phyloP scores from a whole-genome alignment of 805 yeast genomes.

The Candida namnaoensis region DNA sequence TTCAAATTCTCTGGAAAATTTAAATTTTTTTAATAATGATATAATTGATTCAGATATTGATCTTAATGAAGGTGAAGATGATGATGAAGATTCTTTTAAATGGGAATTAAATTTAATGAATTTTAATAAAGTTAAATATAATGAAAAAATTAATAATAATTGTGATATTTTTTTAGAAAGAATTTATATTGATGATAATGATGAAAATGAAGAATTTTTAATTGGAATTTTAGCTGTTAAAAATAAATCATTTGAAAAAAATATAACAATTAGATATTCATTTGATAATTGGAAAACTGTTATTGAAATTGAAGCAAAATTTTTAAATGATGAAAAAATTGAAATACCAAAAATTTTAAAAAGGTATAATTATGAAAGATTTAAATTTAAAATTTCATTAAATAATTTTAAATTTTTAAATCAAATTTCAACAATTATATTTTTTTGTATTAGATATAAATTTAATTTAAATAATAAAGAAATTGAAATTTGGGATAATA shows the following conservation, averaged over 20 bases:
- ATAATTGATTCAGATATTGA: conserved; percentile 16
- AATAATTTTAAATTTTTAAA: conserved; percentile 18
- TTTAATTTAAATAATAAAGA: conserved; percentile 35
- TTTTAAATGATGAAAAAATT: conserved; percentile 36
- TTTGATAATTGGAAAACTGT: conserved; percentile 74
- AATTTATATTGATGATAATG: conserved; percentile 38
- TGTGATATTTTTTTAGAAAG: conserved; percentile 56
- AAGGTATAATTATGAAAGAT: conserved; percentile 56
- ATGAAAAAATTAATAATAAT: conserved; percentile 29
- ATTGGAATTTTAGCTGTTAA: conserved; percentile 74
- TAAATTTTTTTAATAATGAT: conserved; percentile 6
- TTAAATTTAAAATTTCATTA: conserved; percentile 53
- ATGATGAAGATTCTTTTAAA: conserved; percentile 15
- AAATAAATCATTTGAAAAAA: conserved; percentile 62
- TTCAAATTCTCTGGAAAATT: conserved; percentile 2
- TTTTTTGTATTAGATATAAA: conserved; percentile 37
- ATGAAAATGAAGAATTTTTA: conserved; percentile 41
- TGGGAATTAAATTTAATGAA: conserved; percentile 38
- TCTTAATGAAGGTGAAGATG: conserved; percentile 2
- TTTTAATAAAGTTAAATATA: conserved; percentile 38
- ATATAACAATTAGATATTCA: conserved; percentile 64
- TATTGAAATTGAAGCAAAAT: conserved; percentile 57
- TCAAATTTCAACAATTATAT: conserved; percentile 16
- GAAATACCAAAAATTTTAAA: conserved; percentile 41
- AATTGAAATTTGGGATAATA: conserved; percentile 74